Conservation (phyloP, 75 land plant species). For the Azolla pinnata region DNA sequence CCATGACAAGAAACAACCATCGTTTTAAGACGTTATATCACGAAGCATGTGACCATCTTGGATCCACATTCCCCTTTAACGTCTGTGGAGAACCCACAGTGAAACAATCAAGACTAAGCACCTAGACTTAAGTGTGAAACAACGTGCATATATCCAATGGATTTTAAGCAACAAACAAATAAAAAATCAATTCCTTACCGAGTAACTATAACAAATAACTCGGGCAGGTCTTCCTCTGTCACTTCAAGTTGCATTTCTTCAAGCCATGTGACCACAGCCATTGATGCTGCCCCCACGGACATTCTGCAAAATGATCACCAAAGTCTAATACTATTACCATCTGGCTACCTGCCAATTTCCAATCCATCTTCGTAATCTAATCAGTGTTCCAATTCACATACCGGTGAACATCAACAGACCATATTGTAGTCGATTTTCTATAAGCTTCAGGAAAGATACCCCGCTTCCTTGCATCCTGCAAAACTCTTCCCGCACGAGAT, state of each 20-base stretch:
- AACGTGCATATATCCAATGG: constrained; percentile 5
- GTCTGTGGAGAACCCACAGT: too few relatives aligned
- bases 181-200: constrained; percentile 34
- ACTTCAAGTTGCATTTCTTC: constrained; percentile 37
- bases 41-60: too few relatives aligned
- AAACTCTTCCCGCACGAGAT: constrained; percentile 67
- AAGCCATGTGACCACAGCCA: constrained; percentile 71
- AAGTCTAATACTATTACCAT: too few relatives aligned
- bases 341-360: background rate
- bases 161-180: background rate
- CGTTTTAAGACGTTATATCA: too few relatives aligned
- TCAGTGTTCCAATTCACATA: constrained; percentile 8
- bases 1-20: too few relatives aligned
- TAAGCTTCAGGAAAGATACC: constrained; percentile 68
- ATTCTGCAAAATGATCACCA: constrained; percentile 44
- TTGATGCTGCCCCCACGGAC: constrained; percentile 78
- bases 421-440: constrained; percentile 52
- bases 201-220: constrained; percentile 55
- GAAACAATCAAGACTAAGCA: too few relatives aligned
- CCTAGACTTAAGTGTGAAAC: background rate
- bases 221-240: constrained; percentile 54
- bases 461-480: constrained; percentile 59
- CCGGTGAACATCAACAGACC: constrained; percentile 97
- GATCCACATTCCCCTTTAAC: too few relatives aligned
- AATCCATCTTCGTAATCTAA: background rate